Evolutionary conservation across 306 rosid genomes (phyloP), one percentile per base, ranked within the genome.

Genomic region (Vachellia collinsii): DNA sequence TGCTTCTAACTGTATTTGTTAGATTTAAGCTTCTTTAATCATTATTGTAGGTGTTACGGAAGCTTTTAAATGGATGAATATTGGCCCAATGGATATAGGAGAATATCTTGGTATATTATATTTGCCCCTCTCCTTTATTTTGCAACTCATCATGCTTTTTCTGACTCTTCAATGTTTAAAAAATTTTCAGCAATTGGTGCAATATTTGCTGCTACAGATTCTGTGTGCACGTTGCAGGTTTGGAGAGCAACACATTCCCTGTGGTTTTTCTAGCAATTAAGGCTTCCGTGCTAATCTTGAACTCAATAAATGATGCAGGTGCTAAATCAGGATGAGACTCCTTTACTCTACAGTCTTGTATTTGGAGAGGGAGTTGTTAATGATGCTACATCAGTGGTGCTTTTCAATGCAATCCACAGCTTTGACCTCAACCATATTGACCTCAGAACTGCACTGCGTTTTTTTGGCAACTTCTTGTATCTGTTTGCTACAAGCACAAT

Each of bases 151-250:
- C 46, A 65, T 63, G 80, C 72, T 76, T 36, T 81, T 65, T 56
- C 43, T 68, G 68, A 43, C 79, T 87, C 64, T 79, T 75, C 39
- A 29, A 11, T 77, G 38, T 62, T 78, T 39, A 11, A 38, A 73
- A 16, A 43, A 22, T 1, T 79, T 86, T 61, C 91, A 96, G 99
- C 99, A 67, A 93, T 96, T 80, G 99, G 99, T 51, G 91, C 98
- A 69, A 96, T 96, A 82, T 96, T 96, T 89, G 94, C 98, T 37
- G 99, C 98, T 0, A 96, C 99, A 20, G 99, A 96, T 90, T 96
- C 99, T 77, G 99, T 96, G 50, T 96, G 99, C 92, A 96, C 99
- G 0, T 86, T 96, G 87, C 99, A 96, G 98, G 99, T 96, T 82
- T 56, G 88, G 29, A 76, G 82, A 76, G 82, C 83, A 50, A 70